Base-by-base conservation (phyloP, 352 stramenopile genomes). In the Phytophthora lateralis region DNA sequence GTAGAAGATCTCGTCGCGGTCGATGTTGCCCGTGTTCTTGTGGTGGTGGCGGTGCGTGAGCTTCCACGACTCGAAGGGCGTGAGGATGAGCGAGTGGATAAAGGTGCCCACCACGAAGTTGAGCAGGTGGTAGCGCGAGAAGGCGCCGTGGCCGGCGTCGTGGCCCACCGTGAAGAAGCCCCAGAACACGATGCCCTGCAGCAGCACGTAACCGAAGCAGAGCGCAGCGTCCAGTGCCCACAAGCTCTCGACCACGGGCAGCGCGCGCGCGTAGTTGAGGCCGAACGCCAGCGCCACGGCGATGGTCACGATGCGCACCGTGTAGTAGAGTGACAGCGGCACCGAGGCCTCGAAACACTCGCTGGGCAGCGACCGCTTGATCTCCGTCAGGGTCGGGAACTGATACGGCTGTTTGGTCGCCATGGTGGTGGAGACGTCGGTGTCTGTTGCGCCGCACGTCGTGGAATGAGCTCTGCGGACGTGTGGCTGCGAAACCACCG, bases 21-120 rank as follows among this genome's bases (percentile, higher is more conserved):
- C 85, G 47, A 92, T 86, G 72, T 91, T 92, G 63, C 85, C 85
- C 60, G 82, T 94, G 75, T 94, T 94, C 73, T 91, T 91, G 80
- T 94, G 85, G 71, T 94, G 85, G 59, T 90, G 82, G 38, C 85
- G 82, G 68, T 92, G 85, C 47, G 85, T 87, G 48, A 91, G 71
- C 64, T 91, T 89, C 82, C 85, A 94, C 44, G 75, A 77, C 67
- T 91, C 77, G 71, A 81, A 94, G 18, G 85, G 85, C 55, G 81
- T 90, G 37, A 94, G 76, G 61, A 92, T 88, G 48, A 89, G 69
- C 68, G 85, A 92, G 72, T 94, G 85, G 30, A 88, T 88, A 63
- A 90, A 58, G 41, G 77, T 89, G 37, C 85, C 85, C 17, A 92
- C 69, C n/a, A 73, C 55, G 49, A 89, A 90, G 71, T 94, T 94